phyloP scores from a whole-genome alignment of 1,139 yeast species.

The Kodamaea fungicola region DNA sequence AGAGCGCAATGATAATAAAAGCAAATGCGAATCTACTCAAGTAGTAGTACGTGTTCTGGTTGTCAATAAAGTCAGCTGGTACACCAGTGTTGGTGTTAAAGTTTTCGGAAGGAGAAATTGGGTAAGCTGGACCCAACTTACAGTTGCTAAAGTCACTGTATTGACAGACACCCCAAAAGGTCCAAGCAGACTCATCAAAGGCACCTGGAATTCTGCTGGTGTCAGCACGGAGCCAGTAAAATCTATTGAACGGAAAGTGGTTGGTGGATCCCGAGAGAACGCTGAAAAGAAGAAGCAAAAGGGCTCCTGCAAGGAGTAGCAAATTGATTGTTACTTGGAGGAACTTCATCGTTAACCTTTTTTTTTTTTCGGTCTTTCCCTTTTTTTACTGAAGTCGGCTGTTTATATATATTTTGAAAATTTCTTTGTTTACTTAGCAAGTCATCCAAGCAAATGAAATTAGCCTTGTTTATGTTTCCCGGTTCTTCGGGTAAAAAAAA shows the following conservation, averaged over 20 bases:
- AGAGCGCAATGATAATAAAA: slow-evolving; percentile 57
- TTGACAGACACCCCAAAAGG: slow-evolving; percentile 78
- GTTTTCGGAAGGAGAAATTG: slow-evolving; percentile 71
- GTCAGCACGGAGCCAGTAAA: slow-evolving; percentile 72
- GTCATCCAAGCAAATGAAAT: neutral
- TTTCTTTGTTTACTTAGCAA: neutral
- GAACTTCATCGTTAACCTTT: slow-evolving; percentile 27
- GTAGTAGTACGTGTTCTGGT: slow-evolving; percentile 62
- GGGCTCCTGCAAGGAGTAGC: slow-evolving; percentile 47
- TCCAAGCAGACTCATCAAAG: slow-evolving; percentile 60
- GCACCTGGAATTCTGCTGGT: slow-evolving; percentile 57
- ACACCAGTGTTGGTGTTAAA: slow-evolving; percentile 49
- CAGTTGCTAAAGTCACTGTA: slow-evolving; percentile 42
- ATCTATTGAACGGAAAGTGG: slow-evolving; percentile 57
- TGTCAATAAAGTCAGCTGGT: slow-evolving; percentile 52
- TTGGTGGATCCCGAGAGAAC: slow-evolving; percentile 65
- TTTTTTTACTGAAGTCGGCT: neutral
- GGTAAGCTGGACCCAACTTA: slow-evolving; percentile 51
- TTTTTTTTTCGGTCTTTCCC: neutral
- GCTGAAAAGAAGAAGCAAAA: slow-evolving; percentile 56
- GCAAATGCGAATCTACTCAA: slow-evolving; percentile 70
- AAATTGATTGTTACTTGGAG: slow-evolving; percentile 35
- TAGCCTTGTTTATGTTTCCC: neutral
- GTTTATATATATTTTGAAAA: neutral
- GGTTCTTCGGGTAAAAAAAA: neutral